phyloP scores from a whole-genome alignment of 495 filamentous ascomycete genomes.

The Jackrogersella multiformis region DNA sequence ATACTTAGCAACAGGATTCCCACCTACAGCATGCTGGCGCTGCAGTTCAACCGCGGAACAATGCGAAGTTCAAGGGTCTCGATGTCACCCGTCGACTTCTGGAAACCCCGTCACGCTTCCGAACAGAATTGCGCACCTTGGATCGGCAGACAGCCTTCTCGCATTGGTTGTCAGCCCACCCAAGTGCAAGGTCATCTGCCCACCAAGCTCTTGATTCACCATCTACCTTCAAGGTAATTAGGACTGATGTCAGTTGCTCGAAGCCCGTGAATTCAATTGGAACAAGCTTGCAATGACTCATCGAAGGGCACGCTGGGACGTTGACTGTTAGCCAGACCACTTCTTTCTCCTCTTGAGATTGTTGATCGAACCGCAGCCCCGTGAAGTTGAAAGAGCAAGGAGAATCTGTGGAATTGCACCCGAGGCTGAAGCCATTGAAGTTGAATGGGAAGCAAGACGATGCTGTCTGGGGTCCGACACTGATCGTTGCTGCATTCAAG shows the following conservation, averaged over 20 bases:
- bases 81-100: constrained; percentile 18
- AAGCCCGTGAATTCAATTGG: constrained; percentile 49
- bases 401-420: constrained; percentile 50
- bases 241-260: constrained; percentile 51
- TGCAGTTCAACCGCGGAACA: constrained; percentile 37
- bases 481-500: constrained; percentile 45
- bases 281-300: constrained; percentile 46
- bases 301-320: constrained; percentile 47
- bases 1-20: constrained; percentile 15
- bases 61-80: constrained; percentile 31
- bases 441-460: constrained; percentile 55
- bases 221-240: constrained; percentile 46
- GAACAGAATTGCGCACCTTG: constrained; percentile 46
- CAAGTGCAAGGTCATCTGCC: constrained; percentile 54
- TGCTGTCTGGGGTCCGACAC: constrained; percentile 45
- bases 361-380: constrained; percentile 45
- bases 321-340: constrained; percentile 40
- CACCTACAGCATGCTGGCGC: constrained; percentile 11
- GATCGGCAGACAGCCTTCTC: constrained; percentile 50
- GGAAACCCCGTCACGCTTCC: constrained; percentile 29
- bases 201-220: constrained; percentile 49
- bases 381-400: constrained; percentile 54
- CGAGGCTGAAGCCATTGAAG: constrained; percentile 51
- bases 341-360: constrained; percentile 22
- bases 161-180: constrained; percentile 56